phyloP scores from a whole-genome alignment of 2,329 filamentous ascomycete genomes.

The Septoria linicola region DNA sequence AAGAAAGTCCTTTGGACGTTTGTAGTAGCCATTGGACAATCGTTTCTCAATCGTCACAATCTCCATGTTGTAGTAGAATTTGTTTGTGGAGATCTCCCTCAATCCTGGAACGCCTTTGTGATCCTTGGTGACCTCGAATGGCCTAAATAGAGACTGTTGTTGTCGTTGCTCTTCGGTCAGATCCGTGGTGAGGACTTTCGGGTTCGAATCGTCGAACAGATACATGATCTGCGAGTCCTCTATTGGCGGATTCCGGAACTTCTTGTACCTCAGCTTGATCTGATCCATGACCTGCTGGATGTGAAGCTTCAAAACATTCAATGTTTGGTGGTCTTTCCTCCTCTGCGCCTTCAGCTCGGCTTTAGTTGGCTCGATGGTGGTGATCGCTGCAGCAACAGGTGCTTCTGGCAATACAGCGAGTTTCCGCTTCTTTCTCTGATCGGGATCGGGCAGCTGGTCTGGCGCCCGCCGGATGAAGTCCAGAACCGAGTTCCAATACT shows the following conservation, averaged over 20 bases:
- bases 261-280: constrained; percentile 84
- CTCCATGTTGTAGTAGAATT: constrained; percentile 94
- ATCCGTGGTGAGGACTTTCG: constrained; percentile 62
- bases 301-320: constrained; percentile 84
- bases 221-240: constrained; percentile 73
- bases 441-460: constrained; percentile 80
- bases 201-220: constrained; percentile 79
- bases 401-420: constrained; percentile 75
- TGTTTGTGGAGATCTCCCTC: constrained; percentile 70
- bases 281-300: constrained; percentile 97
- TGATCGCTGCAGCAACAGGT: constrained; percentile 45
- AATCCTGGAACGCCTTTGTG: constrained; percentile 75
- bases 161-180: constrained; percentile 55
- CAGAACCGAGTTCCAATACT: constrained; percentile 76
- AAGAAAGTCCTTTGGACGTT: constrained; percentile 83
- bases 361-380: constrained; percentile 66
- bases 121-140: constrained; percentile 78
- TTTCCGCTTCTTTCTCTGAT: constrained; percentile 80
- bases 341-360: constrained; percentile 78
- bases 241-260: constrained; percentile 79
- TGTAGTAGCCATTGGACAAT: constrained; percentile 95
- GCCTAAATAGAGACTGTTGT: constrained; percentile 60
- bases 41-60: constrained; percentile 91
- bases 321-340: constrained; percentile 75
- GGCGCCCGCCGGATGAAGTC: constrained; percentile 77